phyloP scores from a whole-genome alignment of 2,329 filamentous ascomycete species.

The Exophiala alcalophila region DNA sequence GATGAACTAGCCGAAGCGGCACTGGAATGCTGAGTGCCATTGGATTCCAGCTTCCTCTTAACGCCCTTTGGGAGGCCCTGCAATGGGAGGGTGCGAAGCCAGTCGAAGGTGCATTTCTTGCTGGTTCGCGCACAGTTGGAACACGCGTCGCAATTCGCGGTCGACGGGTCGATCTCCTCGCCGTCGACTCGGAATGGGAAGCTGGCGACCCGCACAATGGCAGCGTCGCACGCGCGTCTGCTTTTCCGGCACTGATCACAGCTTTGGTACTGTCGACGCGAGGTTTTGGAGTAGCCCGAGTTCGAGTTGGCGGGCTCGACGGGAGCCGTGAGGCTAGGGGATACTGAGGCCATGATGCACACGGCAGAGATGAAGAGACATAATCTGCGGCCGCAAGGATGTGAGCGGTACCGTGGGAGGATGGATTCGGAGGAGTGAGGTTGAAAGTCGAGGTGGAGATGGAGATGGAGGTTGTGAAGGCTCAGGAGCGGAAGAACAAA shows the following conservation, averaged over 20 bases:
- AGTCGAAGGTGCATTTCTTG: conserved; percentile 46
- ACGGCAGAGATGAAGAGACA: not conserved
- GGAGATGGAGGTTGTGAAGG: too few relatives aligned
- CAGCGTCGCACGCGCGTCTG: conserved; percentile 24
- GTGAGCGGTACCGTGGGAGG: too few relatives aligned
- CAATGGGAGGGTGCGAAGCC: conserved; percentile 36
- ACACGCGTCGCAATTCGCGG: conserved; percentile 30
- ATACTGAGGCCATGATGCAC: conserved; percentile 3
- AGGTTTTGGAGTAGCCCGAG: conserved; percentile 21
- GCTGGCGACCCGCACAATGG: conserved; percentile 16
- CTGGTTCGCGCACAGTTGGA: conserved; percentile 46
- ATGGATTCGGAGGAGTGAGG: not conserved
- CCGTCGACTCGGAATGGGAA: conserved; percentile 17
- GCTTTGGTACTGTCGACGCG: conserved; percentile 42
- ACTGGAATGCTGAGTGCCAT: not conserved
- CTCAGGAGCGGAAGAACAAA: too few relatives aligned
- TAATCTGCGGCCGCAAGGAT: not conserved
- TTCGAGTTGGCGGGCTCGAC: conserved; percentile 1
- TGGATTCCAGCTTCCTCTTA: conserved; percentile 22
- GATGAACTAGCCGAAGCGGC: not conserved
- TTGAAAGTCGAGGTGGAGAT: conserved; percentile 6
- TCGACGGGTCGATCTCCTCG: conserved; percentile 17
- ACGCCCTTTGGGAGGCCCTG: conserved; percentile 25
- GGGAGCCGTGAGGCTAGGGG: not conserved
- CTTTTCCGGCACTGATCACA: conserved; percentile 26